Evolutionary conservation across 768 basidiomycete genomes (phyloP), one percentile per base, ranked within the genome.

Genomic region (Tulasnella sp.): DNA sequence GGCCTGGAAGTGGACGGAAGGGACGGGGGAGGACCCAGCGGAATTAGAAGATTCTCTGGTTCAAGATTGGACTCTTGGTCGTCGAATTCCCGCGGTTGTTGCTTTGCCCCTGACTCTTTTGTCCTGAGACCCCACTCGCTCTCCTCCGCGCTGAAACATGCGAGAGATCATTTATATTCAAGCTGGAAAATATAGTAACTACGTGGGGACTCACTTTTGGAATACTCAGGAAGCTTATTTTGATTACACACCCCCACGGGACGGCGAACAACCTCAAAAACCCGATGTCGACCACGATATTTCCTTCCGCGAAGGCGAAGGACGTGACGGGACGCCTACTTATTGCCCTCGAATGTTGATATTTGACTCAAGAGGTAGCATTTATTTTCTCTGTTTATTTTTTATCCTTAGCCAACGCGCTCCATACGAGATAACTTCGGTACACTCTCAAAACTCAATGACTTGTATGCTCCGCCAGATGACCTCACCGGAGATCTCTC

Each of bases 181-280:
- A 73, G 77, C 79, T 42, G 79, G 79, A 32, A 80, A 79, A n/a
- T 23, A 80, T 37, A 70, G 79, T 44, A 80, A 80, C 72, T 57
- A 79, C 69, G 73, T 79, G 74, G 79, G 79, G 11, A 80, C 78
- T 29, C 79, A 80, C 79, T 80, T 73, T 74, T 80, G 80, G 61
- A 80, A 80, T 48, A 80, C 79, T 32, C 72, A 70, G 4, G 79
- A 80, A 42, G 39, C 78, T 9, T 80, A 80, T 42, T 79, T 80
- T 71, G 39, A 69, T 20, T 74, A 37, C 32, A 16, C 32, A 51
- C 42, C 79, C 32, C 79, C 51, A 1, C 26, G 16, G 40, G 77
- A 73, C 20, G 75, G 42, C n/a, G 51, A 76, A n/a, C 37, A 55
- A 61, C 48, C 39, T 32, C 13, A 40, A 9, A 16, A 23, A 32